These are phyloP conservation scores for Diaporthe caulivora DNA, from an alignment of 2,329 filamentous ascomycete genomes.

Conservation along the genomic window DNA sequence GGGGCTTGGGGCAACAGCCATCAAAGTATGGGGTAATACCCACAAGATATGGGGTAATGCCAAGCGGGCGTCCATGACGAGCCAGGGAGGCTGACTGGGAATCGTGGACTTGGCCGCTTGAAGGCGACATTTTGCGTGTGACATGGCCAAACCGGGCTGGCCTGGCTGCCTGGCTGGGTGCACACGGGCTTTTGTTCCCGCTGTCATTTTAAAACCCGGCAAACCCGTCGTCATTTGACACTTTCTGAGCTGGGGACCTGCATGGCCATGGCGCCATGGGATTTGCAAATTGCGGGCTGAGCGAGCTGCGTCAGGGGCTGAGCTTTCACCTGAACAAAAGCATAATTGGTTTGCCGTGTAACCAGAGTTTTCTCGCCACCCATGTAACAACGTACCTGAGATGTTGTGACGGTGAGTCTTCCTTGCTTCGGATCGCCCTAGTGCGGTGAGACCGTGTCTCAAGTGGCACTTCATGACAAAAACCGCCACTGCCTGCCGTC, in stretches of 20 bases:
- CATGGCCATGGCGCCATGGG: conserved; percentile 3
- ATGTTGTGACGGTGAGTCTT: background rate
- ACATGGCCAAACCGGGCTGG: background rate
- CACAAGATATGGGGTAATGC: conserved; percentile 28
- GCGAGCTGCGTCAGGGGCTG: background rate
- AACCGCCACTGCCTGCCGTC: background rate
- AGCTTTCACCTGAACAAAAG: background rate
- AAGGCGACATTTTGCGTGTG: conserved; percentile 13
- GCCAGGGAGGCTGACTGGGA: conserved; percentile 24
- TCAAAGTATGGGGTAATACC: conserved; percentile 29
- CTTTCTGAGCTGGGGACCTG: background rate
- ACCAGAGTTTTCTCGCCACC: background rate
- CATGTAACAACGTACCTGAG: background rate
- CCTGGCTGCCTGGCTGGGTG: background rate
- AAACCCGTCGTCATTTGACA: conserved; percentile 1
- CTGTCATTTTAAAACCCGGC: conserved; percentile 6
- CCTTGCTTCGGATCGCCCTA: background rate
- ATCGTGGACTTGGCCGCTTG: conserved; percentile 4
- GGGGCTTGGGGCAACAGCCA: background rate
- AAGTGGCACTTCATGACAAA: background rate
- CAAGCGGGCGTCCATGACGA: conserved; percentile 2
- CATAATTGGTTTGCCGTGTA: background rate
- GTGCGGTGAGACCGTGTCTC: conserved; percentile 2
- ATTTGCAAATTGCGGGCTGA: background rate
- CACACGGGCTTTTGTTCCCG: conserved; percentile 15